phyloP scores from a whole-genome alignment of 1,139 yeast genomes.

The Hemisphaericaspora lyxosophila region DNA sequence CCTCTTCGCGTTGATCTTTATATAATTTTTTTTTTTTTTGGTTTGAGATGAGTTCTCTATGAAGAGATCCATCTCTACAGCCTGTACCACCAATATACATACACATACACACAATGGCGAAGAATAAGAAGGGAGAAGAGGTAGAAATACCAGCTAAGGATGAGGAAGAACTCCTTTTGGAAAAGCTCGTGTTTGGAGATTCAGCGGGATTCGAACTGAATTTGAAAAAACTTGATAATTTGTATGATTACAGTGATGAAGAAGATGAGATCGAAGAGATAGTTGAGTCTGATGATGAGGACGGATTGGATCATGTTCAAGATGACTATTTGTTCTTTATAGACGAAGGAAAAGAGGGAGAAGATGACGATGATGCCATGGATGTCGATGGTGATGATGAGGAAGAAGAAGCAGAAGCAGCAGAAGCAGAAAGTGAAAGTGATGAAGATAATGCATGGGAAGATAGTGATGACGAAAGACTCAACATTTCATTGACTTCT shows the following conservation, averaged over 20 bases:
- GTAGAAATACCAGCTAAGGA: conserved; percentile 66
- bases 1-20: no score
- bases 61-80: neutral
- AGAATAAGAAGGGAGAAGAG: conserved; percentile 27
- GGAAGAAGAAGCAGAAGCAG: conserved; percentile 29
- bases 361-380: conserved; percentile 33
- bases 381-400: conserved; percentile 36
- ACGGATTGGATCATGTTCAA: conserved; percentile 32
- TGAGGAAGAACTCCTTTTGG: conserved; percentile 75
- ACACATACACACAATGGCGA: conserved; percentile 18
- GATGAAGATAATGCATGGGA: conserved; percentile 67
- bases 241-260: conserved; percentile 51
- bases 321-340: conserved; percentile 69
- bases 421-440: conserved; percentile 33
- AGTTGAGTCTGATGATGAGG: conserved; percentile 11
- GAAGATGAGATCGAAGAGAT: conserved; percentile 26
- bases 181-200: conserved; percentile 90
- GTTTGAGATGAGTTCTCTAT: neutral
- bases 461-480: conserved; percentile 87
- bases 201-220: conserved; percentile 71
- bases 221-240: conserved; percentile 57
- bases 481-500: conserved; percentile 58
- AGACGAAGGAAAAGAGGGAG: conserved; percentile 48
- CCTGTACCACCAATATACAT: neutral
- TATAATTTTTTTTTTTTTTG: no score